Evolutionary conservation across 179 eudicot genomes (phyloP), one percentile per base, ranked within the genome.

Genomic region (Actinidia arguta): DNA sequence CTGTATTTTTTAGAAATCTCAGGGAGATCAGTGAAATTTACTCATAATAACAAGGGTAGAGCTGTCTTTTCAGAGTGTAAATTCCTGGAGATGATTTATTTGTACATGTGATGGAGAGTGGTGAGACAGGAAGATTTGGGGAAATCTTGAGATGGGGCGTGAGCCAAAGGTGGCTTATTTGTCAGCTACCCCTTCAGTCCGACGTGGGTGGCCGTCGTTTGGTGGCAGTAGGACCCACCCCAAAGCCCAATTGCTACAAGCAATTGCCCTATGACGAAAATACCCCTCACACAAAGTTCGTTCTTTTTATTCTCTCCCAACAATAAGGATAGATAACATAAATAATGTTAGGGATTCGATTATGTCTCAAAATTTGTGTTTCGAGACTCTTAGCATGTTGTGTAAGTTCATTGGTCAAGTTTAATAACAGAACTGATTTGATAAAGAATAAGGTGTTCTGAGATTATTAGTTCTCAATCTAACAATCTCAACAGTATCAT

Each of bases 41-140:
- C n/a, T n/a, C n/a, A n/a, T n/a, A n/a, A n/a, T 11, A 56, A 12
- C 5, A 71, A 36, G 76, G 72, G 75, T n/a, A 76, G 39, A 67
- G 8, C 17, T 13, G 82, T 85, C 78, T 54, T 68, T 75, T 82
- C 73, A 51, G 10, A 5, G 18, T 12, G 78, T 76, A 59, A 70
- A 67, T 79, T 68, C 73, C 63, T 74, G 5, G 20, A 78, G 73
- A 75, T 4, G 24, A 16, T 52, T 27, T 52, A 36, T 11, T 11
- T 66, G 46, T 5, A 0, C 67, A 6, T 59, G 54, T 59, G 54
- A 61, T 76, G 64, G 79, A 85, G 76, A 87, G 62, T 73, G 68
- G 86, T 48, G 90, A 80, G 93, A 83, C 92, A 91, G 81, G 80
- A 81, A 91, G 90, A 54, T 91, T 5, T 44, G 80, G 13, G 55